phyloP scores from a whole-genome alignment of 169 alveolate genomes.

The Eimeria brunetti region DNA sequence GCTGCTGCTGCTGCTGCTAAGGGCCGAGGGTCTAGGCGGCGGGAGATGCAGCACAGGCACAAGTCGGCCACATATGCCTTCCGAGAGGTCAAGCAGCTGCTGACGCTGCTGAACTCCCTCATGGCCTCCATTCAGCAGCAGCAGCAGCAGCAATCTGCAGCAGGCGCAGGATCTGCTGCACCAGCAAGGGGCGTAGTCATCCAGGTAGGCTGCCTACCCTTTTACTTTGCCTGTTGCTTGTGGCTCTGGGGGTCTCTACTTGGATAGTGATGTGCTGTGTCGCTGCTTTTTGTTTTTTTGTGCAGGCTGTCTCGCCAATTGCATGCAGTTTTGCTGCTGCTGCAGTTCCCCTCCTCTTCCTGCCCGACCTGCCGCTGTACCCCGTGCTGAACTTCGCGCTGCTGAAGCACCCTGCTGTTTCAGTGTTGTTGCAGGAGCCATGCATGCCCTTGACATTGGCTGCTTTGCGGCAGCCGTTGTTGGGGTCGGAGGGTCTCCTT shows the following conservation, averaged over 20 bases:
- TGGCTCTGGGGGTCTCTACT: not conserved
- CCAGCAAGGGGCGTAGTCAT: not conserved
- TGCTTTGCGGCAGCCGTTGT: slow-evolving; percentile 51
- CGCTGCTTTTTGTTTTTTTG: not conserved
- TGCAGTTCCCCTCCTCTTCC: slow-evolving; percentile 45
- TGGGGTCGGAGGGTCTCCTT: slow-evolving; percentile 59
- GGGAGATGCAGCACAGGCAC: slow-evolving; percentile 65
- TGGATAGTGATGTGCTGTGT: not conserved
- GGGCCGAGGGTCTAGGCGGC: slow-evolving; percentile 21
- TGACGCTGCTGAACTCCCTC: slow-evolving; percentile 50
- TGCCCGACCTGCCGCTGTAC: slow-evolving; percentile 54
- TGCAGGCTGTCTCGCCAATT: slow-evolving; percentile 64
- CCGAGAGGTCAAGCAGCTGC: slow-evolving; percentile 61
- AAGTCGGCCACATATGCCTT: slow-evolving; percentile 64
- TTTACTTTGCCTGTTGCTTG: not conserved
- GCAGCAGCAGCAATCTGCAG: slow-evolving; percentile 19
- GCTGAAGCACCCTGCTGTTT: slow-evolving; percentile 44
- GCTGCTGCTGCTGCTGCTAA: slow-evolving; percentile 39
- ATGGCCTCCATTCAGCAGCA: slow-evolving; percentile 54
- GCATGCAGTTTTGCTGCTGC: slow-evolving; percentile 56
- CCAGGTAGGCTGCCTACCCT: not conserved
- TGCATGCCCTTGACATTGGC: slow-evolving; percentile 61
- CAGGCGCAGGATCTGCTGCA: not conserved
- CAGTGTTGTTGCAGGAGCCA: slow-evolving; percentile 55
- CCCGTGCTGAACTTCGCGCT: slow-evolving; percentile 50